Conservation (phyloP, 805 yeast species). For the Metschnikowia aberdeeniae region DNA sequence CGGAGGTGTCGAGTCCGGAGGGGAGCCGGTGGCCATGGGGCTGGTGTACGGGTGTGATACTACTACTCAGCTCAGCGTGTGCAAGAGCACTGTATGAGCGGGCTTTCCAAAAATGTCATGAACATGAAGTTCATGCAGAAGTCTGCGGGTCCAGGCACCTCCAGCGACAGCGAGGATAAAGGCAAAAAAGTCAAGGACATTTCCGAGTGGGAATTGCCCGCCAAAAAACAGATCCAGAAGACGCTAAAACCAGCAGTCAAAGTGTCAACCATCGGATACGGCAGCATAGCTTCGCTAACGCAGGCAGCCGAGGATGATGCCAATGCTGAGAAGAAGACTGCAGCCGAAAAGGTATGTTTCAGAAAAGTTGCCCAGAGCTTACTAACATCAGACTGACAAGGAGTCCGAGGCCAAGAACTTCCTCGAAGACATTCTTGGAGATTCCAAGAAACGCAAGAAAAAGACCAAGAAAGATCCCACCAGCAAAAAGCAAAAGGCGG, state of each 20-base stretch:
- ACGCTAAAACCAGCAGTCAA: slow-evolving; percentile 19
- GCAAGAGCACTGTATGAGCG: neutral
- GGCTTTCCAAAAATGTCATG: slow-evolving; percentile 63
- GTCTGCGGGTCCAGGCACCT: slow-evolving; percentile 36
- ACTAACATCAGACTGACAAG: slow-evolving; percentile 3
- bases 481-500: slow-evolving; percentile 6
- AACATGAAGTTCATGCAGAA: slow-evolving; percentile 68
- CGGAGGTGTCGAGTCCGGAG: too few species aligned
- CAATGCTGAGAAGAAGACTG: neutral
- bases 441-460: slow-evolving; percentile 11
- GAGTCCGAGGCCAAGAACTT: slow-evolving; percentile 14
- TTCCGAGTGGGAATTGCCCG: slow-evolving; percentile 51
- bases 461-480: slow-evolving; percentile 3
- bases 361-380: too few species aligned
- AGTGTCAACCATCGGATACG: slow-evolving; percentile 39
- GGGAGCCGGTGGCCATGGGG: neutral
- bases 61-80: neutral
- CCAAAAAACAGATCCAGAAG: slow-evolving; percentile 22
- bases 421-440: slow-evolving; percentile 11
- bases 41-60: slow-evolving; percentile 1
- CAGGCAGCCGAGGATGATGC: slow-evolving; percentile 7
- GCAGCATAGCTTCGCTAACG: slow-evolving; percentile 26
- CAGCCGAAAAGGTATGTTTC: neutral
- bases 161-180: slow-evolving; percentile 25
- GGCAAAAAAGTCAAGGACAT: slow-evolving; percentile 42